Conservation (phyloP, 1,139 yeast genomes). For the Hansenula lynferdii region DNA sequence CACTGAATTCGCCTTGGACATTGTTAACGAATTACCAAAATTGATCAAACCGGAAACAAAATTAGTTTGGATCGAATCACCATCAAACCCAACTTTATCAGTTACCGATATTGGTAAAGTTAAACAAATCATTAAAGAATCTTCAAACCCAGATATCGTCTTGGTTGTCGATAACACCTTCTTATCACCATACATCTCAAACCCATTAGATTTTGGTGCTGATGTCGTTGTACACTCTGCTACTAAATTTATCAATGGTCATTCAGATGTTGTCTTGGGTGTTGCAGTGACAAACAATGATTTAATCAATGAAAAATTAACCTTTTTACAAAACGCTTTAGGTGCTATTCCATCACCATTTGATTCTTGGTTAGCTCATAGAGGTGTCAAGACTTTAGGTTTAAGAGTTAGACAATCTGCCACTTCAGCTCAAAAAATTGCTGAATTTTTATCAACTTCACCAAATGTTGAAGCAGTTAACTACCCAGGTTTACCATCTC, state of each 20-base stretch:
- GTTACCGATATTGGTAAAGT: constrained; percentile 69
- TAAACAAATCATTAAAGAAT: constrained; percentile 44
- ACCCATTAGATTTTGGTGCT: constrained; percentile 81
- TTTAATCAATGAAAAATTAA: constrained; percentile 54
- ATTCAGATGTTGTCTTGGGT: constrained; percentile 89
- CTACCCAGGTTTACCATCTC: constrained; percentile 77
- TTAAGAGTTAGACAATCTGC: constrained; percentile 74
- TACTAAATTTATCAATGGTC: constrained; percentile 90
- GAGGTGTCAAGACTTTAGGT: constrained; percentile 87
- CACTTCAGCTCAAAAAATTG: constrained; percentile 61
- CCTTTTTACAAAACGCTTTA: constrained; percentile 82
- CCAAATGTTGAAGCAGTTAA: constrained; percentile 58
- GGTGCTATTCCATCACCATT: constrained; percentile 90
- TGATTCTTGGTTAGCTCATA: constrained; percentile 90
- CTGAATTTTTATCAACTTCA: constrained; percentile 54
- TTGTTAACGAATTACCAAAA: constrained; percentile 52
- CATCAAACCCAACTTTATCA: constrained; percentile 81
- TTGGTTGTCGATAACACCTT: constrained; percentile 92
- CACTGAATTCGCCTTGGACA: constrained; percentile 62
- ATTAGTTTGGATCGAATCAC: constrained; percentile 87
- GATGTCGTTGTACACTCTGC: constrained; percentile 87
- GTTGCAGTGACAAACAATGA: constrained; percentile 68
- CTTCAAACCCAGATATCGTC: constrained; percentile 40
- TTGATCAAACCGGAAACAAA: constrained; percentile 59
- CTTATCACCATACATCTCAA: constrained; percentile 87